A percentile compares a stretch with the other conserved stretches of the same genome.
These are phyloP conservation scores for Xerocomellus intermedius DNA, from an alignment of 768 basidiomycete genomes.

Conservation along the genomic window DNA sequence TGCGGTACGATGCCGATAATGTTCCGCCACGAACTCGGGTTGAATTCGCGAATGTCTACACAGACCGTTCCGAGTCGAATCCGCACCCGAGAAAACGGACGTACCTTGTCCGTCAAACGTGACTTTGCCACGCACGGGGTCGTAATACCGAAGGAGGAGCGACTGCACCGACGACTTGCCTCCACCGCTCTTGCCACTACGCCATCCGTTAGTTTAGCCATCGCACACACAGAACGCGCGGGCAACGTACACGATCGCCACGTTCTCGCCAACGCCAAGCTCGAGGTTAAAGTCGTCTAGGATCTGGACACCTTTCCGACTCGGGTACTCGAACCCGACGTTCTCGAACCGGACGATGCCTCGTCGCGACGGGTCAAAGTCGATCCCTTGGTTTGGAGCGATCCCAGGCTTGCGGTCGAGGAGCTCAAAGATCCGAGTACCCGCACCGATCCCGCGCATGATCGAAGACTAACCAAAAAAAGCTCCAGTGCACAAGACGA, in stretches of 20 bases:
- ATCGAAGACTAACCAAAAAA: conserved; percentile 68
- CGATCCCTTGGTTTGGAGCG: conserved; percentile 57
- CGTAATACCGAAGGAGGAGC: conserved; percentile 84
- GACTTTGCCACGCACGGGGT: conserved; percentile 78
- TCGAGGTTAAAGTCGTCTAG: conserved; percentile 81
- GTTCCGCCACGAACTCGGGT: conserved; percentile 80
- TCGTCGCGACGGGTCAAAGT: conserved; percentile 52
- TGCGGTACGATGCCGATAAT: conserved; percentile 95
- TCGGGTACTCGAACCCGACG: conserved; percentile 88
- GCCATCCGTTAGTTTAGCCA: background rate
- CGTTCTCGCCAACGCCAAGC: conserved; percentile 79
- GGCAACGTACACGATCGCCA: conserved; percentile 83
- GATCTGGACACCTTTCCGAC: conserved; percentile 75
- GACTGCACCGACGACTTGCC: conserved; percentile 94
- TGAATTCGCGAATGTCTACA: conserved; percentile 80
- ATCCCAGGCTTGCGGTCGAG: conserved; percentile 80
- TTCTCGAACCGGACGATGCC: conserved; percentile 80
- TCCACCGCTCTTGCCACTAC: conserved; percentile 86
- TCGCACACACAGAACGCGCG: background rate
- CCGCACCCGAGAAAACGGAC: conserved; percentile 3
- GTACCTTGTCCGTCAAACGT: conserved; percentile 84
- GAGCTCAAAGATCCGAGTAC: conserved; percentile 90
- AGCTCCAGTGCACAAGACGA: background rate
- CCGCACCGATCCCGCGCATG: conserved; percentile 96
- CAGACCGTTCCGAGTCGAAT: conserved; percentile 13